A percentile compares a stretch with the other conserved stretches of the same genome.
phyloP scores from a whole-genome alignment of 805 yeast genomes.

The Phaffomyces opuntiae region DNA sequence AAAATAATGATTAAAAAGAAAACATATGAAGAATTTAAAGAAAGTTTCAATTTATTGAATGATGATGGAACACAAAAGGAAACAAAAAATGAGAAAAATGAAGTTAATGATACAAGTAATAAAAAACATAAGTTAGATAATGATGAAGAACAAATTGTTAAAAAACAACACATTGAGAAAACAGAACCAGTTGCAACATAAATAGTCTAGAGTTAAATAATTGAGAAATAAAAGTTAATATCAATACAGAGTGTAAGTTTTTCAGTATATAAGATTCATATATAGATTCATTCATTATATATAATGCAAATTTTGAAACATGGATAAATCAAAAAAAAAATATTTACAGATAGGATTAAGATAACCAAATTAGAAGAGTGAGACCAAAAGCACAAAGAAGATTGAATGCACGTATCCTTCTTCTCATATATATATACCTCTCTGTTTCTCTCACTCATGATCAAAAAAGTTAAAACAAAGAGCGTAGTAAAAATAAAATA shows the following conservation, averaged over 20 bases:
- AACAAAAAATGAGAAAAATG: background rate
- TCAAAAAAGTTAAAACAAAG: background rate
- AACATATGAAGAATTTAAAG: conserved; percentile 41
- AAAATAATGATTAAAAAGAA: conserved; percentile 50
- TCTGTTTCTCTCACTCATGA: too few relatives aligned
- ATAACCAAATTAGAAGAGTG: background rate
- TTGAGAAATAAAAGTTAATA: background rate
- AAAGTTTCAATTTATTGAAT: conserved; percentile 15
- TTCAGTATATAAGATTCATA: background rate
- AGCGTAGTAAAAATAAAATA: background rate
- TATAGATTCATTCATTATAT: conserved; percentile 3
- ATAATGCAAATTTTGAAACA: conserved; percentile 2
- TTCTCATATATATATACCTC: too few relatives aligned
- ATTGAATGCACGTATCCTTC: too few relatives aligned
- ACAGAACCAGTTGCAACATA: conserved; percentile 3
- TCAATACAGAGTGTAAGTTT: background rate
- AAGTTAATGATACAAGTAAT: conserved; percentile 12
- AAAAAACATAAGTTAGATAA: conserved; percentile 14
- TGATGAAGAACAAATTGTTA: conserved; percentile 2
- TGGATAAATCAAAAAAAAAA: background rate
- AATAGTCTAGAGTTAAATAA: background rate
- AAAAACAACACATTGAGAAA: conserved; percentile 15
- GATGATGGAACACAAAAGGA: conserved; percentile 11
- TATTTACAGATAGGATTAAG: conserved; percentile 2
- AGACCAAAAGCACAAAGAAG: background rate